Base-by-base conservation (phyloP, 768 basidiomycete genomes). In the Tulasnella sp. region DNA sequence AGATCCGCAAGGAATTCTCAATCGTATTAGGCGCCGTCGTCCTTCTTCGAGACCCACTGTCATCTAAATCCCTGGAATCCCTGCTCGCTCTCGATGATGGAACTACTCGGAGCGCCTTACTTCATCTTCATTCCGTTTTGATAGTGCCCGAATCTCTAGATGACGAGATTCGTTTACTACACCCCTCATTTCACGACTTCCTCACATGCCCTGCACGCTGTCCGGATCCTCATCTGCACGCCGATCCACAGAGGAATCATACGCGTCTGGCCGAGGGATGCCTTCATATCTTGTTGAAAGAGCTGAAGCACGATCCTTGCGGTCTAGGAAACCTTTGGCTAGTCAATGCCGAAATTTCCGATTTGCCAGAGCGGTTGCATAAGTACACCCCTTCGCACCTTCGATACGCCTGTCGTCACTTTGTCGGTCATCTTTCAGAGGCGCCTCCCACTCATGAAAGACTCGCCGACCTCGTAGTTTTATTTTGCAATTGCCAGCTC, bases 141-240 rank as follows among this genome's bases (percentile, higher is more conserved):
- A 31, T 78, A 1, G n/a, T 72, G 6, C 34, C 77, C 27, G 36
- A 27, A 31, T 1, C 24, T 12, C 48, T 36, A 2, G 71, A 78
- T 4, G 9, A 2, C 14, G 10, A 10, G 14, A 27, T 79, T 44
- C 76, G 77, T 3, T 31, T 80, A 27, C 6, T 58, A n/a, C 79
- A 80, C 36, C 79, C 31, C 2, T 80, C 79, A 39, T 80, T 80
- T 38, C 79, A 31, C 18, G 40, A 71, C 46, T 80, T 80, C 68
- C 39, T 80, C 38, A 80, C 36, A n/a, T 19, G 34, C 10, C 56
- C 44, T 5, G 5, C 8, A 14, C 44, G 75, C 5, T 76, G 75
- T 52, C 36, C 24, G 1, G 75, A 76, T 14, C 8, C 7, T 3
- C 75, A 16, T 3, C 27, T 76, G 5, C 38, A 24, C 24, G 14